Conservation (phyloP, 2,329 filamentous ascomycete species). For the Penicillium sp. region DNA sequence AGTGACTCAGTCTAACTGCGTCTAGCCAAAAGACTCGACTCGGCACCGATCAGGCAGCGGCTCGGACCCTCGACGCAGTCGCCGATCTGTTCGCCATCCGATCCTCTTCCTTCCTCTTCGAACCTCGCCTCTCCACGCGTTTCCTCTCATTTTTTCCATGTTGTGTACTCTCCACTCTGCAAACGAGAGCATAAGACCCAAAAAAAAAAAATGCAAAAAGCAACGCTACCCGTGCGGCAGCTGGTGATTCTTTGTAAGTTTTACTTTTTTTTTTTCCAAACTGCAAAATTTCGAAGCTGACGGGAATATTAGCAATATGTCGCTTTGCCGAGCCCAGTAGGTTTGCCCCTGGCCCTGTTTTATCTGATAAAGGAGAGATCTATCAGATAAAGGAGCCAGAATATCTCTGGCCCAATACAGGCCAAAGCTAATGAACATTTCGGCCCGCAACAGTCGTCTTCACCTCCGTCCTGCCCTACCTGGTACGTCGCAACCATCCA, state of each 20-base stretch:
- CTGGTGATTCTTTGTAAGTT: constrained; percentile 72
- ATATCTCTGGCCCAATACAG: not conserved
- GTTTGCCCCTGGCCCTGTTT: constrained; percentile 7
- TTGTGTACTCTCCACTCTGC: constrained; percentile 10
- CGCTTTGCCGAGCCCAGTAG: constrained; percentile 71
- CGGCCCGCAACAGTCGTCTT: constrained; percentile 15
- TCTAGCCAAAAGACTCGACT: not conserved
- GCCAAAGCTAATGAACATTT: constrained; percentile 3
- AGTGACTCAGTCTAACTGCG: not conserved
- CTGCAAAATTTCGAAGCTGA: not conserved
- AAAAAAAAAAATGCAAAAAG: constrained; percentile 32
- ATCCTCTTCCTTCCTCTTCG: not conserved
- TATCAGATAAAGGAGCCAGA: not conserved
- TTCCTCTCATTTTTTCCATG: not conserved
- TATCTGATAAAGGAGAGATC: not conserved
- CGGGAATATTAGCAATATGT: constrained; percentile 62
- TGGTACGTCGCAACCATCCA: constrained; percentile 14
- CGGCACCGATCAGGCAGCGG: constrained; percentile 7
- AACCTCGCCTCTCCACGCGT: not conserved
- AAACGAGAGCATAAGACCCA: not conserved
- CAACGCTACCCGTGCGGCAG: constrained; percentile 75
- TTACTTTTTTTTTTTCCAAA: not conserved
- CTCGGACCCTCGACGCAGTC: constrained; percentile 1
- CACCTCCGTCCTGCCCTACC: constrained; percentile 24
- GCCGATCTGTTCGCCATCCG: constrained; percentile 1